Evolutionary conservation across 202 grass and related monocot species (phyloP).

Genomic region (Elaeis oleifera): DNA sequence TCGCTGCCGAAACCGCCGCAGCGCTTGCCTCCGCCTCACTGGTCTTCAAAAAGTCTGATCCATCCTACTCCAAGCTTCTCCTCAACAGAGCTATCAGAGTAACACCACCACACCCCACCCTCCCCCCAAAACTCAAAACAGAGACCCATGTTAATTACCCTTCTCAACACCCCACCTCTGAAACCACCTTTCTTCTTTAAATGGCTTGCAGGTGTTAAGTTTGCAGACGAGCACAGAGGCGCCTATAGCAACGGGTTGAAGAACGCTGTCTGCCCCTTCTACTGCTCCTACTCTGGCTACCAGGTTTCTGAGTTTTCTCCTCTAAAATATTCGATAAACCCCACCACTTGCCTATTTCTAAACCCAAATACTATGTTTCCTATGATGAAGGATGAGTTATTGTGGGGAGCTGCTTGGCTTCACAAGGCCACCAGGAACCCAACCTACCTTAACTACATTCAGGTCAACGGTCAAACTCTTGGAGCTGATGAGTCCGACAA

Average conservation of each 20-base stretch:
- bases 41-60: slow-evolving; percentile 81
- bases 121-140: no score
- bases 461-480: slow-evolving; percentile 55
- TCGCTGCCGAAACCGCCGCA: slow-evolving; percentile 83
- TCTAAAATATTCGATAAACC: no score
- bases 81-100: slow-evolving; percentile 60
- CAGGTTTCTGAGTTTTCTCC: slow-evolving; percentile 31
- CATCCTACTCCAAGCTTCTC: slow-evolving; percentile 57
- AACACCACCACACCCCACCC: background rate
- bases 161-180: background rate
- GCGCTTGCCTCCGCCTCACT: slow-evolving; percentile 64
- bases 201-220: slow-evolving; percentile 47
- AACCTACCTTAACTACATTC: slow-evolving; percentile 53
- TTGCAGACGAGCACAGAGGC: slow-evolving; percentile 84
- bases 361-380: background rate
- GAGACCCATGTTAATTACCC: background rate
- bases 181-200: background rate
- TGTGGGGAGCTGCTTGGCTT: slow-evolving; percentile 83
- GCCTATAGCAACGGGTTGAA: slow-evolving; percentile 58
- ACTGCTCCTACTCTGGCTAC: slow-evolving; percentile 90
- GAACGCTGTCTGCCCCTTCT: slow-evolving; percentile 65
- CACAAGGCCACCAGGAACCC: slow-evolving; percentile 60
- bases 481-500: slow-evolving; percentile 73
- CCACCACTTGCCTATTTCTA: background rate
- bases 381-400: slow-evolving; percentile 48